Base-by-base conservation (phyloP, 768 basidiomycete genomes). In the Dentipellis sp. region DNA sequence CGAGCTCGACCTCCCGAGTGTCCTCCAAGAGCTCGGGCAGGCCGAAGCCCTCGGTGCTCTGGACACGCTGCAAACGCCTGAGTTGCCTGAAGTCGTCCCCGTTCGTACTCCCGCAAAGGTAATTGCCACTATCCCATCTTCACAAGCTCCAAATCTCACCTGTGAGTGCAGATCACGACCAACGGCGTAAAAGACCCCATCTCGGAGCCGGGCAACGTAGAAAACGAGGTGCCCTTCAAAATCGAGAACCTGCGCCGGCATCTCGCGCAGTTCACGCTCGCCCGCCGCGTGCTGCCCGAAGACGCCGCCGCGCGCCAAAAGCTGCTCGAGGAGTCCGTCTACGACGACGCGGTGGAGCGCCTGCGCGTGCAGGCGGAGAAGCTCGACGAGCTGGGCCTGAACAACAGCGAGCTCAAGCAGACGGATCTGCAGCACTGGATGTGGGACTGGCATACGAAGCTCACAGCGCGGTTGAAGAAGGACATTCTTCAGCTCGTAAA, bases 291-390 rank as follows among this genome's bases (percentile, higher is more conserved):
- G 6, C 75, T 88, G 46, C 75, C 81, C 0, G 79, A 83, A 55
- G 87, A 92, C 61, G 67, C 83, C n/a, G 71, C 78, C 14, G 74
- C 81, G 0, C 87, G 92, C 1, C 92, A 95, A 67, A 83, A 83
- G 59, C 74, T 91, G 7, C 78, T 94, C 4, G 93, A 95, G 68
- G 80, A 86, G 46, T 89, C 90, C 2, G 90, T 88, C 4, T 91
- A 91, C 67, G 89, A 92, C 22, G 83, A 90, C 37, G 91, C 92
- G 0, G 75, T 81, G 2, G 80, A 83, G 62, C 82, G 88, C 10
- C 73, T 89, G 58, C 75, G 79, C 65, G 80, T 83, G 55, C 81
- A 91, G 63, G 71, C 77, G 9, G 76, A 84, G 56, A 51, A 76
- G 1, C 77, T 91, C 52, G 75, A 79, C 5, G 72, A 77, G 29